Evolutionary conservation across 257 asterid species (phyloP), one percentile per base, ranked within the genome.

Genomic region (Solanum bulbocastanum): DNA sequence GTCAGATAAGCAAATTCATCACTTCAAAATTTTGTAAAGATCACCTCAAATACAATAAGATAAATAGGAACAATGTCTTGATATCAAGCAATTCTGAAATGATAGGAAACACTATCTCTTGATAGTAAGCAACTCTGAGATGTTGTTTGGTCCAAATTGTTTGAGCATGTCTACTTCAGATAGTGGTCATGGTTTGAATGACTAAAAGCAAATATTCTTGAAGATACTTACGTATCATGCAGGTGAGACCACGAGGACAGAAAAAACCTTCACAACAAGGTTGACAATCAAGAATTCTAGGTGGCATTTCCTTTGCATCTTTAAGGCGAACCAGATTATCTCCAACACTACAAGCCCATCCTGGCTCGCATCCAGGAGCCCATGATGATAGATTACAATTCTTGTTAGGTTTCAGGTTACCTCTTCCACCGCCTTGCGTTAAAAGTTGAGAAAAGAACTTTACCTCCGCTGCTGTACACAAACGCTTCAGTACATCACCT

Each of bases 191-290:
- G 85, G 46, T 86, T 72, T 74, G 6, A 56, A 56, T 35, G 33
- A 74, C 58, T 52, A 56, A 35, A 81, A 74, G 32, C 33, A 75
- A 85, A 40, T 85, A 68, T 49, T 66, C 76, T 66, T 22, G 36
- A 3, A 46, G 33, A 37, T 85, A 91, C 98, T 94, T 89, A 97
- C 99, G 99, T 87, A 97, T 94, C 99, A 97, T 97, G 98, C 99
- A 97, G 60, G 99, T 96, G 83, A 97, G 98, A 30, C 99, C 99
- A 25, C 89, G 96, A 78, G 99, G 99, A 84, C 99, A 97, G 91
- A 97, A 97, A 94, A 97, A 97, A 73, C 99, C 99, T 68, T 89
- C 94, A 81, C 99, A 97, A 84, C 99, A 97, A 49, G 99, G 94
- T 85, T 88, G 89, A 52, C 98, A 97, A n/a, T 93, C 87, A 5